Base-by-base conservation (phyloP, 2,329 filamentous ascomycete genomes). In the Aulographum hederae region DNA sequence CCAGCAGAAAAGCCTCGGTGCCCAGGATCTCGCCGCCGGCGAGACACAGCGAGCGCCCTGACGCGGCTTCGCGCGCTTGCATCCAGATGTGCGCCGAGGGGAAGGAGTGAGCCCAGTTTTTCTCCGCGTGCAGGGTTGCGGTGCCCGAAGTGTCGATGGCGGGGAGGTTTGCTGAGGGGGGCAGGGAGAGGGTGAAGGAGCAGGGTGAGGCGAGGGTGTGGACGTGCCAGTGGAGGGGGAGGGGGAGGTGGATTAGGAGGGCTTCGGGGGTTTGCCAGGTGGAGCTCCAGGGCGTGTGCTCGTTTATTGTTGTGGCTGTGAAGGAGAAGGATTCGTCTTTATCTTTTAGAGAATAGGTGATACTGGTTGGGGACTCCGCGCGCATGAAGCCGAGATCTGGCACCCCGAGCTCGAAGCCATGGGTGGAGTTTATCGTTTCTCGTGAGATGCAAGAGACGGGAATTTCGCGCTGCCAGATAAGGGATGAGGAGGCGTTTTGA, bases 171-270 rank as follows among this genome's bases (percentile, higher is more conserved):
- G n/a, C n/a, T n/a, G n/a, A n/a, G n/a, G n/a, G n/a, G 0, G 53
- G 47, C 4, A 63, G 54, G 4, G 40, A 38, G 25, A 65, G 46
- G 3, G 38, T 39, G 42, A 57, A 60, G 3, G 44, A 43, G 32
- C 52, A 53, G 1, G 48, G 41, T 2, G 60, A 62, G 25, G 43
- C 48, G 5, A 61, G 48, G 2, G 56, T 58, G 19, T 63, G 57
- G 4, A 65, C 61, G 37, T 64, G 59, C 61, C 61, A 65, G 37
- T 65, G 61, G 2, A 65, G 42, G 2, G 61, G 61, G 0, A 65
- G 43, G 1, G 60, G 60, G 0, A 65, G 46, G 14, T 54, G 36
- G 4, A 57, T 52, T n/a, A 65, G 48, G 37, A 46, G 48, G 25
- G 54, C 53, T 38, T 64, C 61, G 1, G 61, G 61, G 2, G 58